Conservation (phyloP, 202 grass and related monocot genomes). For the Elaeis oleifera region DNA sequence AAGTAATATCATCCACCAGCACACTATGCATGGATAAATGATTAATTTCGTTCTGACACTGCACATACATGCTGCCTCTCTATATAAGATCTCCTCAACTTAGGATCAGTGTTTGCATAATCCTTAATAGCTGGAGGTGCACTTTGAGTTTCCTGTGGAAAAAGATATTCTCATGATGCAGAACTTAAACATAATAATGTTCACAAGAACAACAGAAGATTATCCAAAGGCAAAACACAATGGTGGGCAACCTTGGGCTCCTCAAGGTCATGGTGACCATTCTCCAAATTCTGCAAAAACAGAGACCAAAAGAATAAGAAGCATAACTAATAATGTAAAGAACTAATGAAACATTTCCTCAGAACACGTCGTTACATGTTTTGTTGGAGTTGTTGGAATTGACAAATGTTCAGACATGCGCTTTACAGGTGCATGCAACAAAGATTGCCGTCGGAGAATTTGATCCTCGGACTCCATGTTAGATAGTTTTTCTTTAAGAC, state of each 20-base stretch:
- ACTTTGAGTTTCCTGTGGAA: conserved; percentile 80
- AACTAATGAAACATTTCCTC: neutral
- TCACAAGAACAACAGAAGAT: conserved; percentile 10
- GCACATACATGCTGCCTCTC: conserved; percentile 81
- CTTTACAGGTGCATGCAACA: conserved; percentile 62
- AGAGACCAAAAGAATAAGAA: conserved; percentile 26
- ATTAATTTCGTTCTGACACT: conserved; percentile 26
- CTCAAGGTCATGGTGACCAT: conserved; percentile 42
- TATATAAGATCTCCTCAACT: conserved; percentile 45
- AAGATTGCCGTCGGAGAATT: conserved; percentile 65
- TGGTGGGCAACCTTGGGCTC: conserved; percentile 43
- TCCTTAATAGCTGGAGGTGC: conserved; percentile 79
- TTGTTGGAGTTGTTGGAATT: conserved; percentile 62
- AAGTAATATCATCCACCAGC: conserved; percentile 17
- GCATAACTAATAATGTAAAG: conserved; percentile 17
- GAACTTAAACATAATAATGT: neutral
- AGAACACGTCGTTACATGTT: conserved; percentile 31
- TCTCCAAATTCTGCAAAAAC: conserved; percentile 45
- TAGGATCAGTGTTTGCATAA: conserved; percentile 48
- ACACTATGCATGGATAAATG: neutral
- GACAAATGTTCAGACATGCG: conserved; percentile 94
- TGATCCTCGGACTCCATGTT: conserved; percentile 84
- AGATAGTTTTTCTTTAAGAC: conserved; percentile 81
- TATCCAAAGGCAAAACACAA: conserved; percentile 4
- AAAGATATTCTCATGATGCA: conserved; percentile 2